phyloP scores from a whole-genome alignment of 2,329 filamentous ascomycete species.

The Anthostomella pinea region DNA sequence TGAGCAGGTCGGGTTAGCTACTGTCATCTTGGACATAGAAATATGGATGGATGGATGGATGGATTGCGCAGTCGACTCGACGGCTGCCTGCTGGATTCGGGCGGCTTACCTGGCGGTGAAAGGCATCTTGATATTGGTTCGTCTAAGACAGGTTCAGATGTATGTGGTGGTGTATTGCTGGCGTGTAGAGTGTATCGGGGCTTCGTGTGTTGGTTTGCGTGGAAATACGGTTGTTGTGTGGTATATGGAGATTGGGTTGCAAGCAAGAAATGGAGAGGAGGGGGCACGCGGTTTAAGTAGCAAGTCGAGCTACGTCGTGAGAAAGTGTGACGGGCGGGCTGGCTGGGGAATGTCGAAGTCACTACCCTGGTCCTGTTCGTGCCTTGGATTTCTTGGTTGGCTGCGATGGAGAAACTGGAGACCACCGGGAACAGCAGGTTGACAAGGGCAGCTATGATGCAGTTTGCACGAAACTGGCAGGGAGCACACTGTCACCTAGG shows the following conservation, averaged over 20 bases:
- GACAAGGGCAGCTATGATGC: neutral
- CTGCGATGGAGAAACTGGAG: conserved; percentile 8
- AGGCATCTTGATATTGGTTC: conserved; percentile 41
- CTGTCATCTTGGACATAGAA: no score
- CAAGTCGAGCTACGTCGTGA: conserved; percentile 5
- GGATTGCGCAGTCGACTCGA: no score
- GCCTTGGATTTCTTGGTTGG: conserved; percentile 12
- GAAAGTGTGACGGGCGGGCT: no score
- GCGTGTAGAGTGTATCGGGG: no score
- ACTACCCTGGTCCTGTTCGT: conserved; percentile 7
- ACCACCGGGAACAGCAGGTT: neutral
- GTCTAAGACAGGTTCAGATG: neutral
- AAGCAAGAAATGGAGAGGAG: neutral
- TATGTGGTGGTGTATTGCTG: neutral
- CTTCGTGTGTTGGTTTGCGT: no score
- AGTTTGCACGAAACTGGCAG: neutral
- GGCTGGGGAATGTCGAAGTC: conserved; percentile 5
- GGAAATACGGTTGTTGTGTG: no score
- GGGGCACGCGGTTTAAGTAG: conserved; percentile 12
- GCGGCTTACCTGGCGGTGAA: conserved; percentile 56
- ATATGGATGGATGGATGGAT: no score
- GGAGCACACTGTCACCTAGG: no score
- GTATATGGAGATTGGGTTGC: no score
- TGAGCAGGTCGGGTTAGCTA: conserved; percentile 13
- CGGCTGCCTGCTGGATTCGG: no score